Evolutionary conservation across 345 rosid species (phyloP).

Genomic region (Aurinia saxatilis): DNA sequence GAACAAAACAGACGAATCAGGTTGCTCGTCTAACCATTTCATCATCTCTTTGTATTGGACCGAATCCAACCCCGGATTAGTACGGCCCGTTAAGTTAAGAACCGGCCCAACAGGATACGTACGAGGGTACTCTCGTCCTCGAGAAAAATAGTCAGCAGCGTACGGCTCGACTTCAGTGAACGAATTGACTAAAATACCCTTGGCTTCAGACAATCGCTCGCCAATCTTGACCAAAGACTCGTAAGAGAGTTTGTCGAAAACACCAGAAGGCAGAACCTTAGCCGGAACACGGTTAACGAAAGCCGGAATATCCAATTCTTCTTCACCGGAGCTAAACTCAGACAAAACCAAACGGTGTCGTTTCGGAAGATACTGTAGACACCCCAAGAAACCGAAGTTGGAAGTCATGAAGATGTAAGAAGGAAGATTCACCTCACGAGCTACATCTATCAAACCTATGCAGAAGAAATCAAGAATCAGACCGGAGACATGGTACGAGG

Average conservation of each 20-base stretch:
- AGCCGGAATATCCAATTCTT: constrained; percentile 26
- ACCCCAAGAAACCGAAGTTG: constrained; percentile 34
- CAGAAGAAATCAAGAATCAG: constrained; percentile 51
- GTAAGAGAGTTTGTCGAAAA: constrained; percentile 10
- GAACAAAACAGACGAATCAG: constrained; percentile 44
- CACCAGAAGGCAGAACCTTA: constrained; percentile 26
- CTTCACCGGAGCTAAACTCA: constrained; percentile 16
- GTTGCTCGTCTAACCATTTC: constrained; percentile 45
- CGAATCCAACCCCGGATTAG: not conserved
- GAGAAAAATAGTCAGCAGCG: constrained; percentile 9
- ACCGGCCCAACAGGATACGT: constrained; percentile 50
- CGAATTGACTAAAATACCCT: constrained; percentile 40
- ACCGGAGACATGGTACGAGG: constrained; percentile 28
- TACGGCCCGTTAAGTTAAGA: constrained; percentile 25
- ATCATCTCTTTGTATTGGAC: constrained; percentile 16
- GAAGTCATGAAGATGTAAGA: constrained; percentile 47
- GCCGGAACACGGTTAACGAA: constrained; percentile 29
- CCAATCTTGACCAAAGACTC: constrained; percentile 1
- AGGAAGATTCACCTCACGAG: constrained; percentile 41
- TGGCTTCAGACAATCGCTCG: constrained; percentile 9
- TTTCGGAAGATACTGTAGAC: constrained; percentile 20
- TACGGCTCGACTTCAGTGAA: constrained; percentile 36
- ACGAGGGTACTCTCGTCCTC: not conserved
- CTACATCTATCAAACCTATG: constrained; percentile 37
- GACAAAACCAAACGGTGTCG: not conserved